A percentile compares a stretch with the other conserved stretches of the same genome.
phyloP scores from a whole-genome alignment of 768 basidiomycete genomes.

The Phanerochaete carnosa region DNA sequence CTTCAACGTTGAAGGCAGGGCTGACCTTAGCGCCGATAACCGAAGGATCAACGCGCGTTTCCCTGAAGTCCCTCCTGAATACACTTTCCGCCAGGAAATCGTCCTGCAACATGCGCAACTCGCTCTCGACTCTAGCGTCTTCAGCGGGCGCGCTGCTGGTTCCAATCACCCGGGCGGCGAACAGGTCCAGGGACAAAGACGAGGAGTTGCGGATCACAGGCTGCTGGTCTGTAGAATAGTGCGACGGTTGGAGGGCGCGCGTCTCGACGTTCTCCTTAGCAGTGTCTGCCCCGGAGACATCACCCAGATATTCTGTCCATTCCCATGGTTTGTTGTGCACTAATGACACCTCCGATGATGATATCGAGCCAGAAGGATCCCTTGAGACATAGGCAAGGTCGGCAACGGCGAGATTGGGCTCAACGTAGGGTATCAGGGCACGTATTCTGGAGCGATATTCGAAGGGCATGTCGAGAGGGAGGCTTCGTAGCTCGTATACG shows the following conservation, averaged over 20 bases:
- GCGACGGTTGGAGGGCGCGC: conserved; percentile 33
- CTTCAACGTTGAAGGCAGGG: conserved; percentile 26
- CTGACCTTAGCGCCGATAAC: conserved; percentile 15
- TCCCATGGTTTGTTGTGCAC: conserved; percentile 83
- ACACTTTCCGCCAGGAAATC: conserved; percentile 57
- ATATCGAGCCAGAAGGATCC: conserved; percentile 42
- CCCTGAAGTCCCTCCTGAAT: conserved; percentile 76
- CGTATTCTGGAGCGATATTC: conserved; percentile 57
- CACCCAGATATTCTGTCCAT: conserved; percentile 79
- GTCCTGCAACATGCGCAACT: conserved; percentile 63
- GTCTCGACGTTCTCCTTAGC: conserved; percentile 40
- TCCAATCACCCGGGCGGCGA: conserved; percentile 38
- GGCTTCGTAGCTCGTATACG: conserved; percentile 40
- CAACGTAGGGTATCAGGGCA: conserved; percentile 53
- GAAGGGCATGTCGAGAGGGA: conserved; percentile 53
- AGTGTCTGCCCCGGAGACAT: conserved; percentile 29
- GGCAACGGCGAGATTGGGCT: conserved; percentile 47
- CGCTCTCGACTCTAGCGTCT: conserved; percentile 37
- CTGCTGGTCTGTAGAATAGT: background rate
- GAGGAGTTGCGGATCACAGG: conserved; percentile 55
- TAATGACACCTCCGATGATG: conserved; percentile 30
- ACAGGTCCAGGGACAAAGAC: conserved; percentile 70
- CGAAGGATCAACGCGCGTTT: conserved; percentile 49
- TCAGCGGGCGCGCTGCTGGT: conserved; percentile 39
- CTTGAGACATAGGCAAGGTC: conserved; percentile 58